Conservation (phyloP, 306 rosid species). For the Castanea mollissima region DNA sequence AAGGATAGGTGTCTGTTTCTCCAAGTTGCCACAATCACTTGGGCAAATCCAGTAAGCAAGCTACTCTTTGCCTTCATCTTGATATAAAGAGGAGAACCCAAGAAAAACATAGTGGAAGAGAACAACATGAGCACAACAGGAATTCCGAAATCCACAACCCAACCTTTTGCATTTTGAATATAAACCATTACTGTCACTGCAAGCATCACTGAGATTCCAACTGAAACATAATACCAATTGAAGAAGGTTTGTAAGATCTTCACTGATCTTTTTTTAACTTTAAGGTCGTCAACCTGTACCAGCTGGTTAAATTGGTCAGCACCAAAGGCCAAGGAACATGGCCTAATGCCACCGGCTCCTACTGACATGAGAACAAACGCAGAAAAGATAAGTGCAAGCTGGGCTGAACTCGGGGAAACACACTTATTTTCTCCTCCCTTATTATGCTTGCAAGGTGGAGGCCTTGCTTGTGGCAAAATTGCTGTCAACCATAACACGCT, state of each 20-base stretch:
- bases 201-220: conserved; percentile 53
- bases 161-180: conserved; percentile 55
- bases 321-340: conserved; percentile 73
- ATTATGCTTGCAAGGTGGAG: conserved; percentile 34
- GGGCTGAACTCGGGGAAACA: conserved; percentile 28
- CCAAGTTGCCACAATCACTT: conserved; percentile 60
- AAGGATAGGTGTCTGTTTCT: conserved; percentile 46
- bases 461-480: conserved; percentile 61
- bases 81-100: conserved; percentile 56
- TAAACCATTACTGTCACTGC: conserved; percentile 57
- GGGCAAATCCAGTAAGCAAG: conserved; percentile 48
- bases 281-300: conserved; percentile 32
- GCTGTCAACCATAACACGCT: conserved; percentile 62
- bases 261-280: conserved; percentile 22
- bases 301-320: conserved; percentile 57
- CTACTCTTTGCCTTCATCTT: conserved; percentile 50
- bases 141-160: conserved; percentile 71
- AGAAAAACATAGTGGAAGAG: conserved; percentile 49
- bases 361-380: conserved; percentile 61
- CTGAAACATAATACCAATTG: conserved; percentile 78
- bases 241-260: conserved; percentile 56
- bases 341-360: conserved; percentile 80
- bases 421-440: conserved; percentile 23
- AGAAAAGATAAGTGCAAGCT: conserved; percentile 43
- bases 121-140: conserved; percentile 65